phyloP scores from a whole-genome alignment of 495 filamentous ascomycete species.

The Penicillium arizonense region DNA sequence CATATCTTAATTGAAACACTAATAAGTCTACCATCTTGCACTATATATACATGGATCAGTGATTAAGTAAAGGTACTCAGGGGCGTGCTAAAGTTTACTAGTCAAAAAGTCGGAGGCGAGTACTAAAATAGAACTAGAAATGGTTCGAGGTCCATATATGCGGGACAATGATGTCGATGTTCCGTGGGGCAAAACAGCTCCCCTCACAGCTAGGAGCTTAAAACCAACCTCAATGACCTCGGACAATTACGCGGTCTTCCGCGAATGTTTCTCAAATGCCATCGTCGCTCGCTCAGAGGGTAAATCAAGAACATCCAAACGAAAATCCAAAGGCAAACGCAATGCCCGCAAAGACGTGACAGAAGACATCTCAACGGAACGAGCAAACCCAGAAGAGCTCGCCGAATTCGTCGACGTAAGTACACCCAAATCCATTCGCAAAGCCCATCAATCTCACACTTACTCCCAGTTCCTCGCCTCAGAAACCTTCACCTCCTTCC shows the following conservation, averaged over 20 bases:
- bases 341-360: constrained; percentile 17
- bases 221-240: constrained; percentile 19
- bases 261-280: constrained; percentile 61
- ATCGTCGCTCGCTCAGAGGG: constrained; percentile 56
- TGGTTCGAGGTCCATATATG: neutral
- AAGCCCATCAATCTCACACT: neutral
- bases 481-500: constrained; percentile 66
- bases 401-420: constrained; percentile 69
- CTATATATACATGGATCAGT: no score
- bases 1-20: no score
- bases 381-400: constrained; percentile 61
- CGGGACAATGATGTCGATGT: constrained; percentile 13
- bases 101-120: no score
- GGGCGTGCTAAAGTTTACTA: no score
- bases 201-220: neutral
- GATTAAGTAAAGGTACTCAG: no score
- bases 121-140: neutral
- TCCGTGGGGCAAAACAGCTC: constrained; percentile 3
- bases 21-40: no score
- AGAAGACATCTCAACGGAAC: constrained; percentile 11
- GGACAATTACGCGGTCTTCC: constrained; percentile 66
- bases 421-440: constrained; percentile 1
- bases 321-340: constrained; percentile 39
- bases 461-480: constrained; percentile 62
- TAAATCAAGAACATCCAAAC: constrained; percentile 38